Evolutionary conservation across 2,329 filamentous ascomycete genomes (phyloP), one percentile per base, ranked within the genome.

Genomic region (Neonectria faginata): DNA sequence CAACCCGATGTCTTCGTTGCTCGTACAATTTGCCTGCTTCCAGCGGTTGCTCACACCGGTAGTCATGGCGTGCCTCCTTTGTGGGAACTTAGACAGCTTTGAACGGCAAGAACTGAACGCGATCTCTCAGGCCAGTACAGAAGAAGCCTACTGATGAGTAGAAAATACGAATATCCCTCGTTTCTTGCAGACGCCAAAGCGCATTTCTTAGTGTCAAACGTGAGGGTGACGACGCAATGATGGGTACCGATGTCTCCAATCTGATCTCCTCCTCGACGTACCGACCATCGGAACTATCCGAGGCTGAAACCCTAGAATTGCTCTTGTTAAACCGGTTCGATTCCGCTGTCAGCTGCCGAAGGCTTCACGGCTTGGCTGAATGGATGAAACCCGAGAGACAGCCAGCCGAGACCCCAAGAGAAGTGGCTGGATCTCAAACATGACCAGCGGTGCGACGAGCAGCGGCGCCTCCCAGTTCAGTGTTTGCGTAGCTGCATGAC

Each of bases 401-500:
- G 48, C 45, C 51, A 31, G 50, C 53, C 39, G 55, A 64, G 47
- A 52, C 50, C 62, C 52, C 47, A 42, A 55, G 31, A 55, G 33
- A 60, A 57, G 58, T 36, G 62, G 58, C 61, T 29, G 54, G 44
- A 70, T 62, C 57, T 66, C 60, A 64, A 69, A 71, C 68, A 69
- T 64, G 56, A 39, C 27, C 62, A 64, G 71, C 57, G 29, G 71
- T 73, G 65, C 56, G 60, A 74, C 71, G 7, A 44, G 33, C 51
- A 57, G 57, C 22, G 42, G 47, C 14, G 29, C 54, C 58, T 16
- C 9, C 33, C 29, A 55, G 29, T 57, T 25, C 39, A 51, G 57
- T 27, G 47, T n/a, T 39, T 12, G 36, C 29, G 25, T 25, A 31
- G 51, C 16, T 57, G 22, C 18, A 54, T 53, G 54, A 33, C 39